These are phyloP conservation scores for Cutaneotrichosporon sp. DNA, from an alignment of 1,284 basidiomycete genomes.

Conservation along the genomic window DNA sequence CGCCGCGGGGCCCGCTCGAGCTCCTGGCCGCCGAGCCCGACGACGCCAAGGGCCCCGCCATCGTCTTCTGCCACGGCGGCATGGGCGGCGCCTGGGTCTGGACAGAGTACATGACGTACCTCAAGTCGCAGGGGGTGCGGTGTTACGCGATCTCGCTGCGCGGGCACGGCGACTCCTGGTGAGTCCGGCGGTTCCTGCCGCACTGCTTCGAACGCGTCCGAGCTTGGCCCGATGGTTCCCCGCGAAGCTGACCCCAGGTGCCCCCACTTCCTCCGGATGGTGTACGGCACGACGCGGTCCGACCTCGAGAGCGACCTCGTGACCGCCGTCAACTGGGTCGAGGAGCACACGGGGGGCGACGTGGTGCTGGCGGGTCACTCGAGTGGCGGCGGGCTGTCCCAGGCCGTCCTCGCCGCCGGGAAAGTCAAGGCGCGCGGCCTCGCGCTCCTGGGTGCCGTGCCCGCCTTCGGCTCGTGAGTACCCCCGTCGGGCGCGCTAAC, in stretches of 20 bases:
- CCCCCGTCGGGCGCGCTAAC: not conserved
- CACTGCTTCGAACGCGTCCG: too few relatives aligned
- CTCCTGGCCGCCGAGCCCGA: conserved; percentile 6
- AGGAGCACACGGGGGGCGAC: not conserved
- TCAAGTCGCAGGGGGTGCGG: conserved; percentile 6
- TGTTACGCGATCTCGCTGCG: conserved; percentile 16
- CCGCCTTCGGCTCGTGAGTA: conserved; percentile 18
- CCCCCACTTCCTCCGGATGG: conserved; percentile 14
- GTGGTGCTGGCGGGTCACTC: conserved; percentile 17
- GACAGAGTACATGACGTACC: conserved; percentile 19
- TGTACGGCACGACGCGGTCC: conserved; percentile 11
- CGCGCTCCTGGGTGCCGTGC: conserved; percentile 12
- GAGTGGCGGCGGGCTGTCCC: conserved; percentile 15
- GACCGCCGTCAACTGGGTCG: conserved; percentile 1
- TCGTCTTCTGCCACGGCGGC: conserved; percentile 19
- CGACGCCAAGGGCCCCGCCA: not conserved
- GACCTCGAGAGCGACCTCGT: conserved; percentile 15
- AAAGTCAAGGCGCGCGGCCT: conserved; percentile 5
- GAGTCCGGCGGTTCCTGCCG: not conserved
- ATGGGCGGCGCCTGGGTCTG: conserved; percentile 23
- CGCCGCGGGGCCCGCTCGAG: conserved; percentile 12
- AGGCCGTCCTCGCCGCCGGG: conserved; percentile 9
- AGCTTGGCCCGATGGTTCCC: too few relatives aligned
- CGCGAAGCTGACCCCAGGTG: conserved; percentile 1
- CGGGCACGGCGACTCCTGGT: conserved; percentile 19